Conservation (phyloP, 805 yeast genomes). For the Zygosaccharomyces gambellarensis region DNA sequence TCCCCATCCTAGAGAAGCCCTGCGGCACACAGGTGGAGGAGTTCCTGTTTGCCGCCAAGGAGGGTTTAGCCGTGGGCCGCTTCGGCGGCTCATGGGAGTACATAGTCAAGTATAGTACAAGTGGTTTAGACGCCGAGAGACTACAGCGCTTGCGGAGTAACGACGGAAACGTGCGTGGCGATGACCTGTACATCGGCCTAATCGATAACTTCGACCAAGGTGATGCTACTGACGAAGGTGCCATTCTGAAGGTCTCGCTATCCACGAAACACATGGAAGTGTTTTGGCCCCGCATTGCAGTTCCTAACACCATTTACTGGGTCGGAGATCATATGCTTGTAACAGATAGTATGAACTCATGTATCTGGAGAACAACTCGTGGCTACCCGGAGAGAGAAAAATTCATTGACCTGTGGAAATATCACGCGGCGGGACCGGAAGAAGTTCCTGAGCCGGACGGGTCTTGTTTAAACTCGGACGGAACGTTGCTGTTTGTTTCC, state of each 20-base stretch:
- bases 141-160: constrained; percentile 53
- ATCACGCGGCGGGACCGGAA: constrained; percentile 14
- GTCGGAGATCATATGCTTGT: constrained; percentile 42
- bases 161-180: constrained; percentile 80
- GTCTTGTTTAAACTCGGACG: constrained; percentile 47
- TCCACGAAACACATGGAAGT: constrained; percentile 25
- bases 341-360: constrained; percentile 48
- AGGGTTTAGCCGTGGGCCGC: constrained; percentile 57
- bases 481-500: constrained; percentile 58
- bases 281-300: constrained; percentile 40
- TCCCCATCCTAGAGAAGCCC: constrained; percentile 43
- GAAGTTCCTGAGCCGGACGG: constrained; percentile 76
- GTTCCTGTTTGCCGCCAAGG: constrained; percentile 56
- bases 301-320: constrained; percentile 75
- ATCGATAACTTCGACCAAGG: constrained; percentile 55
- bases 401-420: constrained; percentile 37
- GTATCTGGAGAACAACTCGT: constrained; percentile 42
- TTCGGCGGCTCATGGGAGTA: constrained; percentile 39
- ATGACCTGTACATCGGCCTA: constrained; percentile 69
- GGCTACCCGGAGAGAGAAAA: constrained; percentile 34
- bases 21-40: constrained; percentile 34
- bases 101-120: constrained; percentile 38
- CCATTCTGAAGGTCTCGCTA: constrained; percentile 41
- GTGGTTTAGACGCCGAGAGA: constrained; percentile 19
- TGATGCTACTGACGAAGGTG: constrained; percentile 45